These are phyloP conservation scores for Agrocybe pediades DNA, from an alignment of 768 basidiomycete genomes.

Conservation along the genomic window DNA sequence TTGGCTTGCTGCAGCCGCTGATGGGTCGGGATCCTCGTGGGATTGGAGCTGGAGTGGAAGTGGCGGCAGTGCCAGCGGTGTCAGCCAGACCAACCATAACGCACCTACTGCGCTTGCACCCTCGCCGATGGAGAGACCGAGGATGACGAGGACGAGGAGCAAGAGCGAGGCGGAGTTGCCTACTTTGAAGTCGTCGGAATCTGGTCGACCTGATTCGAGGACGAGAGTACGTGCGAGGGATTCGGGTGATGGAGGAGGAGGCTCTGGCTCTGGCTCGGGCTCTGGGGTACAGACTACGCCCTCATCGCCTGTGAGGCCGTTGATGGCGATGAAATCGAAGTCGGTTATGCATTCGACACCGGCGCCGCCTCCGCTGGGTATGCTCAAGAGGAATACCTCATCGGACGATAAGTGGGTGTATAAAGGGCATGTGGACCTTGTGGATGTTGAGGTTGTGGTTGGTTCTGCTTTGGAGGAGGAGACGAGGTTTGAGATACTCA, in stretches of 20 bases:
- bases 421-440: conserved; percentile 67
- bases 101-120: conserved; percentile 12
- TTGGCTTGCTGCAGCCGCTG: conserved; percentile 68
- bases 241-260: background rate
- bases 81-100: conserved; percentile 15
- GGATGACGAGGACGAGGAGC: conserved; percentile 48
- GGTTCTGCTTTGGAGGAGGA: conserved; percentile 51
- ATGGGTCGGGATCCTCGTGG: conserved; percentile 27
- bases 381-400: conserved; percentile 30
- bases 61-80: conserved; percentile 20
- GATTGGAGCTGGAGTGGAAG: conserved; percentile 38
- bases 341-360: conserved; percentile 1
- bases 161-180: conserved; percentile 64
- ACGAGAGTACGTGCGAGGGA: background rate
- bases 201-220: background rate
- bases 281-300: background rate
- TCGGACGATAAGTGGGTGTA: conserved; percentile 72
- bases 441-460: conserved; percentile 78
- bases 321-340: conserved; percentile 4
- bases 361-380: conserved; percentile 27
- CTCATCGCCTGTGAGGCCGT: background rate
- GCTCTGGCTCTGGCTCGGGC: background rate
- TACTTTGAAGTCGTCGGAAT: conserved; percentile 4
- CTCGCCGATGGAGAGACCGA: conserved; percentile 21
- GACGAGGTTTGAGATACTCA: conserved; percentile 68